Evolutionary conservation across 768 basidiomycete species (phyloP), one percentile per base, ranked within the genome.

Genomic region (Podaxis sp.): DNA sequence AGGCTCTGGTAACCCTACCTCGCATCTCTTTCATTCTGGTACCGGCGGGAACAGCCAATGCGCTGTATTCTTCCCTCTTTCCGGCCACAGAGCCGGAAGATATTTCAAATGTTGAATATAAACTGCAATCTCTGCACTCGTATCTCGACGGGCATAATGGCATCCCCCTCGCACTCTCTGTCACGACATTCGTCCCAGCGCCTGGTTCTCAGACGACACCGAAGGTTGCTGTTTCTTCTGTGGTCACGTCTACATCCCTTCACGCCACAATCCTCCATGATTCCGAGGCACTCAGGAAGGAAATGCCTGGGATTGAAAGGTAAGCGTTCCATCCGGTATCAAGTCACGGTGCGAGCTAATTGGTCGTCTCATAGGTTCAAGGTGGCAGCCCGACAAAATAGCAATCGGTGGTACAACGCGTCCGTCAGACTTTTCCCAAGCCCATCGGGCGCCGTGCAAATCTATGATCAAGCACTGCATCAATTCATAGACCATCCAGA

Each of bases 31-130:
- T 88, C 64, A 85, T 77, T 17, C 81, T 83, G 52, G 73, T 92
- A 49, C 93, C 95, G 3, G 84, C 84, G 55, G 95, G 95, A 26
- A 96, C 95, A n/a, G 95, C 95, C 48, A 98, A 99, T 72, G 96
- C 96, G 0, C 80, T 97, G 38, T 95, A 90, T 74, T 80, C 85
- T 5, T 87, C 92, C 6, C 75, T 95, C 30, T 96, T 90, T 73
- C 87, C 87, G 0, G 83, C 85, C 0, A 33, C 52, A n/a, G 17
- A 42, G 19, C 49, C 53, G 4, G 66, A 68, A 64, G 57, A 66
- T 15, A 61, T 74, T 24, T 49, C 70, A 8, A 63, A 73, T 62
- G 44, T 55, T 4, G 61, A 48, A 13, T 84, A 85, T 73, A 81
- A 78, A 61, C 76, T 91, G 38, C 80, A 77, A 65, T 88, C 89